A percentile compares a stretch with the other conserved stretches of the same genome.
phyloP scores from a whole-genome alignment of 2,329 filamentous ascomycete species.

The Fusarium temperatum region DNA sequence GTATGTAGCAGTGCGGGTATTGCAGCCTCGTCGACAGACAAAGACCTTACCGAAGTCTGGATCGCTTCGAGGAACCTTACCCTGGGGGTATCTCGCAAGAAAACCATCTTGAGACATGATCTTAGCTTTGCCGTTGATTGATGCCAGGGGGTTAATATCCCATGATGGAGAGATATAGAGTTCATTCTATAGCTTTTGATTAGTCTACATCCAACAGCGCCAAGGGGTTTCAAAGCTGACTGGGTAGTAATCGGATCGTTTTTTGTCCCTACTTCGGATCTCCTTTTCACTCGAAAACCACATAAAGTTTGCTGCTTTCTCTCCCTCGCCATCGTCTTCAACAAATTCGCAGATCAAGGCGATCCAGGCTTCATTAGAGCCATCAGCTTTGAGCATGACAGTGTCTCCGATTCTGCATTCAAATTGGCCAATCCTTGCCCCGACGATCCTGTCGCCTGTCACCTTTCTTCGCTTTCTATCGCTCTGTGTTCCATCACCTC shows the following conservation, averaged over 20 bases:
- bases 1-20: constrained; percentile 87
- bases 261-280: constrained; percentile 83
- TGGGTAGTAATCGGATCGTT: constrained; percentile 79
- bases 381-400: constrained; percentile 88
- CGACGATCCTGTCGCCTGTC: constrained; percentile 68
- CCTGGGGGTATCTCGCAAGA: constrained; percentile 74
- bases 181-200: constrained; percentile 70
- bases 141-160: constrained; percentile 85
- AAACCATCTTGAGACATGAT: constrained; percentile 80
- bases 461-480: constrained; percentile 50
- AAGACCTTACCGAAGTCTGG: constrained; percentile 86
- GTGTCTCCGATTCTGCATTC: constrained; percentile 83
- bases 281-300: constrained; percentile 96
- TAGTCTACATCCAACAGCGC: background rate
- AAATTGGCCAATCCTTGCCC: constrained; percentile 83
- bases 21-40: constrained; percentile 88
- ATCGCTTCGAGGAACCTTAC: constrained; percentile 76
- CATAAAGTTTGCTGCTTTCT: constrained; percentile 88
- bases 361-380: constrained; percentile 88
- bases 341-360: constrained; percentile 87
- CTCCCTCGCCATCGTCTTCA: constrained; percentile 69
- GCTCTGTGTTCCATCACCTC: constrained; percentile 40
- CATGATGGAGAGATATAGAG: constrained; percentile 89
- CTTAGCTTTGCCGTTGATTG: constrained; percentile 88
- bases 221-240: constrained; percentile 51